phyloP scores from a whole-genome alignment of 768 basidiomycete genomes.

The Lactifluus piperatus region DNA sequence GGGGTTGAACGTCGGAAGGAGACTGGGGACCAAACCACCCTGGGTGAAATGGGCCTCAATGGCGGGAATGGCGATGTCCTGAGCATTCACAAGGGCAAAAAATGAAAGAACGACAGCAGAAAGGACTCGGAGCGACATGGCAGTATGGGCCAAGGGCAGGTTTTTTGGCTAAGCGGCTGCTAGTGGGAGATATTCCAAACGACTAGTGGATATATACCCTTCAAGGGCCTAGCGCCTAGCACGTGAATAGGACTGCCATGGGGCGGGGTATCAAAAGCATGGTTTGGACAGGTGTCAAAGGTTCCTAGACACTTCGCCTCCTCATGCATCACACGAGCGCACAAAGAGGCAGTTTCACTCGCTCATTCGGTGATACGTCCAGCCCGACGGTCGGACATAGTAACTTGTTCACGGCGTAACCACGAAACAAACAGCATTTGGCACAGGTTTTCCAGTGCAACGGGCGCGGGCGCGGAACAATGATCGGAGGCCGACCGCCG shows the following conservation, averaged over 20 bases:
- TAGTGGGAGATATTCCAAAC: neutral
- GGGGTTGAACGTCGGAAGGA: constrained; percentile 54
- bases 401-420: too few species aligned
- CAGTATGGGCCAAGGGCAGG: neutral
- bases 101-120: constrained; percentile 27
- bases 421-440: too few species aligned
- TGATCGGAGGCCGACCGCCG: neutral
- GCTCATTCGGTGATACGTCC: too few species aligned
- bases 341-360: too few species aligned
- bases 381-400: too few species aligned
- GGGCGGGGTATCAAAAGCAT: too few species aligned
- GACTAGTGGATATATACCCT: too few species aligned
- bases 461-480: neutral
- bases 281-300: too few species aligned
- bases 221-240: neutral
- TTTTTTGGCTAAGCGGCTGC: neutral
- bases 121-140: constrained; percentile 11
- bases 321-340: too few species aligned
- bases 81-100: constrained; percentile 38
- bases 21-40: constrained; percentile 51
- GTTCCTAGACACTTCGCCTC: too few species aligned
- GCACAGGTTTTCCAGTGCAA: too few species aligned
- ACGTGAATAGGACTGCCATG: neutral
- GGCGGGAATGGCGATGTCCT: constrained; percentile 43
- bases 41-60: constrained; percentile 63